A percentile compares a stretch with the other conserved stretches of the same genome.
phyloP scores from a whole-genome alignment of 1,139 yeast species.

The Candida anutae region DNA sequence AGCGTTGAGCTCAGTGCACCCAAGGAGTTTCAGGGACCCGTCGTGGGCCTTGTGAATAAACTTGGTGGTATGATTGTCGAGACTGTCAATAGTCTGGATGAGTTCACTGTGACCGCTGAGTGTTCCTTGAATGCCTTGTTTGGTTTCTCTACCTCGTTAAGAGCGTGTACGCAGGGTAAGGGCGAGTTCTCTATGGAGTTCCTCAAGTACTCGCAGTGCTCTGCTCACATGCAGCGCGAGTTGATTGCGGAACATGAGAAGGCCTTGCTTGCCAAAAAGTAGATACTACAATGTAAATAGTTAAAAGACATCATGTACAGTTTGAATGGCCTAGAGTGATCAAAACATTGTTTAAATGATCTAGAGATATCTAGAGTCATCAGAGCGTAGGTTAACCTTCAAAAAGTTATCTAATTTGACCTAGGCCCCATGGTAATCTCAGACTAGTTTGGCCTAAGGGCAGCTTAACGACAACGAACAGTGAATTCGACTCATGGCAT shows the following conservation, averaged over 20 bases:
- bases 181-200: conserved; percentile 97
- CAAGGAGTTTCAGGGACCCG: conserved; percentile 89
- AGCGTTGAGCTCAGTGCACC: conserved; percentile 90
- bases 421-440: too few species aligned
- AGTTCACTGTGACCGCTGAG: conserved; percentile 87
- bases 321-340: too few species aligned
- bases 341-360: too few species aligned
- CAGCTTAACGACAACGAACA: too few species aligned
- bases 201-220: conserved; percentile 83
- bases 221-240: conserved; percentile 86
- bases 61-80: conserved; percentile 88
- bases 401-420: too few species aligned
- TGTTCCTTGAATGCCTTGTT: conserved; percentile 93
- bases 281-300: too few species aligned
- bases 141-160: conserved; percentile 89
- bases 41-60: conserved; percentile 87
- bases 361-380: too few species aligned
- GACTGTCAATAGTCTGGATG: conserved; percentile 91
- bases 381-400: too few species aligned
- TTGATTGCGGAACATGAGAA: conserved; percentile 75
- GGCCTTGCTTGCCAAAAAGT: conserved; percentile 11
- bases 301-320: too few species aligned
- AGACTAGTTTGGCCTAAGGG: too few species aligned
- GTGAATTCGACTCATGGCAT: too few species aligned
- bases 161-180: conserved; percentile 98